Conservation (phyloP, 768 basidiomycete species). For the Tricholoma matsutake region DNA sequence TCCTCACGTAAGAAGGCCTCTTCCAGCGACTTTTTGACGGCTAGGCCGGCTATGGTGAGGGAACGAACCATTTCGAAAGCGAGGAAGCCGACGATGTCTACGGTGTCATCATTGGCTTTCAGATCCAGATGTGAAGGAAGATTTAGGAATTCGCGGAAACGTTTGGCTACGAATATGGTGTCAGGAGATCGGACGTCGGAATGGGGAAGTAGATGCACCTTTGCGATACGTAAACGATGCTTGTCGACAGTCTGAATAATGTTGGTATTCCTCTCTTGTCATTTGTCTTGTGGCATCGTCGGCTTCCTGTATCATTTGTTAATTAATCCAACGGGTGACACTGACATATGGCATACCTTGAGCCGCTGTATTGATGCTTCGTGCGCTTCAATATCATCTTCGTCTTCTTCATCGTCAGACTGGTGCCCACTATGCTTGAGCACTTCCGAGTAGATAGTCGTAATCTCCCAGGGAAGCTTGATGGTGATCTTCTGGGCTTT, state of each 20-base stretch:
- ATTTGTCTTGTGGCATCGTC: constrained; percentile 94
- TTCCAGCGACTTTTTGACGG: constrained; percentile 77
- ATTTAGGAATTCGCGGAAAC: constrained; percentile 93
- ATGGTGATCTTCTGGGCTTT: constrained; percentile 94
- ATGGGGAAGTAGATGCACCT: constrained; percentile 44
- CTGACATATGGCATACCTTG: constrained; percentile 42
- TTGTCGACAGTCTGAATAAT: constrained; percentile 95
- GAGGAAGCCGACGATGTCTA: constrained; percentile 96
- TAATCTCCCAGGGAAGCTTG: constrained; percentile 94
- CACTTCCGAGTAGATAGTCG: constrained; percentile 88
- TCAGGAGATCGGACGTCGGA: background rate
- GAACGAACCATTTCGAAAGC: constrained; percentile 97
- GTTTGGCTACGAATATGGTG: constrained; percentile 60
- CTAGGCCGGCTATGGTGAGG: constrained; percentile 83
- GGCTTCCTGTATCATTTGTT: constrained; percentile 59
- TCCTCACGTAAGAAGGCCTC: constrained; percentile 67
- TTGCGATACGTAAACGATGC: constrained; percentile 97
- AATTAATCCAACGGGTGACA: background rate
- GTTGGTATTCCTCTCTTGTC: constrained; percentile 96
- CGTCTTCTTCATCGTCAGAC: constrained; percentile 93
- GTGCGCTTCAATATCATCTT: constrained; percentile 93
- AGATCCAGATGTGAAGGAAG: constrained; percentile 83
- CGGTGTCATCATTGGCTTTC: constrained; percentile 89
- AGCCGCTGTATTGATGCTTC: constrained; percentile 90
- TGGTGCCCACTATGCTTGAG: constrained; percentile 72